Conservation (phyloP, 2,329 filamentous ascomycete genomes). For the Bipolaris gigantea region DNA sequence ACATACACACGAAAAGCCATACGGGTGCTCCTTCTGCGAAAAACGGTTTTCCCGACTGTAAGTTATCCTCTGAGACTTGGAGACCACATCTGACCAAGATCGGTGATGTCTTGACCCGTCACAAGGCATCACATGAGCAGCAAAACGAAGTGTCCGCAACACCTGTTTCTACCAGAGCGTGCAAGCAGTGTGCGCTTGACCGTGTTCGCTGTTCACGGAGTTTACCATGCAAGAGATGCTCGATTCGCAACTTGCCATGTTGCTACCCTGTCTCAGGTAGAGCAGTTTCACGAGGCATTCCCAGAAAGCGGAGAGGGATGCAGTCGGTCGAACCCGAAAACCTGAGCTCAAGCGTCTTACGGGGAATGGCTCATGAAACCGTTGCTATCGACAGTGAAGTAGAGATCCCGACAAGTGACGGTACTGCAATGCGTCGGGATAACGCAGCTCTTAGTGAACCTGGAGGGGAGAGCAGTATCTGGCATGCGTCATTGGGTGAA, state of each 20-base stretch:
- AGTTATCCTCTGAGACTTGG: not conserved
- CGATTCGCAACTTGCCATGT: not conserved
- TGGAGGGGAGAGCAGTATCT: not conserved
- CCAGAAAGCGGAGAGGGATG: not conserved
- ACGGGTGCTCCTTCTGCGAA: constrained; percentile 11
- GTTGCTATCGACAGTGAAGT: not conserved
- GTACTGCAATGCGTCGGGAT: constrained; percentile 21
- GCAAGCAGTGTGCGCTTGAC: not conserved
- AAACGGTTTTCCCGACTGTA: constrained; percentile 13
- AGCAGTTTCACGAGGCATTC: not conserved
- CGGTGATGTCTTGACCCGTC: constrained; percentile 8
- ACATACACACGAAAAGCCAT: constrained; percentile 19
- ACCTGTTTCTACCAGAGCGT: not conserved
- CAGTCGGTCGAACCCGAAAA: not conserved
- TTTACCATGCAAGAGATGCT: not conserved
- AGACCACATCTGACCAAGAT: not conserved
- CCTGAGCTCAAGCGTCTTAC: not conserved
- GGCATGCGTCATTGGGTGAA: not conserved
- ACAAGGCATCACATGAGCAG: constrained; percentile 12
- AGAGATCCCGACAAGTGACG: not conserved
- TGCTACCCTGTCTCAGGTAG: not conserved
- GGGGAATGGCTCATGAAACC: not conserved
- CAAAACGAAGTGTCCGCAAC: not conserved
- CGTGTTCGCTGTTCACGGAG: not conserved
- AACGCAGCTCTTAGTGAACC: not conserved